Base-by-base conservation (phyloP, 768 basidiomycete genomes). In the Tephrocybe sp. region DNA sequence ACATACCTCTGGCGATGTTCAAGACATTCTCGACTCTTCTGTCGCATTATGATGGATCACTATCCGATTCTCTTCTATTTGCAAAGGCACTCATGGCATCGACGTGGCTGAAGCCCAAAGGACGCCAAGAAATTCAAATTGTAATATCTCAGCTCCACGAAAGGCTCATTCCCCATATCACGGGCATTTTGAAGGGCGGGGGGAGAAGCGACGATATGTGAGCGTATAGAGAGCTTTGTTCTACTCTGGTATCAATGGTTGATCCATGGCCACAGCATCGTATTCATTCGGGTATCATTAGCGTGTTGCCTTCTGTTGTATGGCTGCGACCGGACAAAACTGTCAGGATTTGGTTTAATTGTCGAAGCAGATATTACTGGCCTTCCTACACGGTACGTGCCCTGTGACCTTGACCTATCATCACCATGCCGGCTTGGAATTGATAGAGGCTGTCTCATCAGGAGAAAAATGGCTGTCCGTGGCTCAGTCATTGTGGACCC, bases 261-360 rank as follows among this genome's bases (percentile, higher is more conserved):
- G 11, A 29, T 29, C 6, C 27, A 5, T 18, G 7, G 19, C 12
- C 13, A 23, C 40, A 33, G 41, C 42, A 76, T 76, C 15, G 67
- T 59, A 13, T 83, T 88, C 50, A 75, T 90, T 41, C 76, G 83
- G 4, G 69, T 74, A n/a, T 83, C 82, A 2, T 61, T 90, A 23
- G 78, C 77, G 13, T 68, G 75, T 9, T 86, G 81, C 62, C 69
- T 88, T 31, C 63, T 86, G 2, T 59, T 87, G 21, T 86, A 82
- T 56, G 88, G 88, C 6, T 88, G 83, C 55, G 80, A 84, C 38
- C 69, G 83, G 39, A 58, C 62, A 3, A 70, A 67, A 30, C 66
- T 87, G 4, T 45, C 72, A 3, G 64, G 70, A 10, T 54, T 71
- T n/a, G 73, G 69, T 1, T 57, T 91, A 49, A 63, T 88, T 16